phyloP scores from a whole-genome alignment of 306 rosid species.

The Quercus suber region DNA sequence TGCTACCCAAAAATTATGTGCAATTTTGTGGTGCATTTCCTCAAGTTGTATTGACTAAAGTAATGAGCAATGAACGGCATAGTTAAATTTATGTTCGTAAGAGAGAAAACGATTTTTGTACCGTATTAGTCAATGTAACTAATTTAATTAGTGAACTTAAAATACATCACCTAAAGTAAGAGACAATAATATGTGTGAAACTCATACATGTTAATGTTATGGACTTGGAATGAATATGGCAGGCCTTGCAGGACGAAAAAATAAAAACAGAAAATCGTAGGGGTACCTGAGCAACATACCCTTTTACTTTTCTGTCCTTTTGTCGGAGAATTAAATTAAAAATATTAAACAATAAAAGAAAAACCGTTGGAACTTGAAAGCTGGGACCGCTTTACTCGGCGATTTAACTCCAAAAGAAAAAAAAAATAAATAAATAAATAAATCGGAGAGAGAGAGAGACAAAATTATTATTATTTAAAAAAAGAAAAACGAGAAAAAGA shows the following conservation, averaged over 20 bases:
- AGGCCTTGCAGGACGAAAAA: not conserved
- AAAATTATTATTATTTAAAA: not conserved
- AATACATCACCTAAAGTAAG: too few relatives aligned
- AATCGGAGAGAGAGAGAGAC: not conserved
- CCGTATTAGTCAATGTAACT: too few relatives aligned
- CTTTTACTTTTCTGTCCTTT: conserved; percentile 26
- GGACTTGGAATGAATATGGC: not conserved
- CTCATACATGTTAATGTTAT: too few relatives aligned
- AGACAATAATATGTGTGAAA: too few relatives aligned
- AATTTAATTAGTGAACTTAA: too few relatives aligned
- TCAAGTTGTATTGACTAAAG: too few relatives aligned
- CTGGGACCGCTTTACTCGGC: conserved; percentile 33
- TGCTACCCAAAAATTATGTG: too few relatives aligned
- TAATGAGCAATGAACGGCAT: too few relatives aligned
- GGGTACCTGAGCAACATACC: not conserved
- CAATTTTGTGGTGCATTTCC: too few relatives aligned
- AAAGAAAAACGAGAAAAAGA: not conserved
- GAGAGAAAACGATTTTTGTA: too few relatives aligned
- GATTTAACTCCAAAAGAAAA: conserved; percentile 14
- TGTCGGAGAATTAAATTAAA: conserved; percentile 2
- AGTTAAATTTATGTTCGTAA: too few relatives aligned
- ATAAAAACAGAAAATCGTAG: not conserved
- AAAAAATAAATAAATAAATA: not conserved
- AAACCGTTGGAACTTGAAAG: conserved; percentile 48
- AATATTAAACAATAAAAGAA: not conserved